Evolutionary conservation across 2,329 filamentous ascomycete genomes (phyloP).

Genomic region (Trichoderma koningii): DNA sequence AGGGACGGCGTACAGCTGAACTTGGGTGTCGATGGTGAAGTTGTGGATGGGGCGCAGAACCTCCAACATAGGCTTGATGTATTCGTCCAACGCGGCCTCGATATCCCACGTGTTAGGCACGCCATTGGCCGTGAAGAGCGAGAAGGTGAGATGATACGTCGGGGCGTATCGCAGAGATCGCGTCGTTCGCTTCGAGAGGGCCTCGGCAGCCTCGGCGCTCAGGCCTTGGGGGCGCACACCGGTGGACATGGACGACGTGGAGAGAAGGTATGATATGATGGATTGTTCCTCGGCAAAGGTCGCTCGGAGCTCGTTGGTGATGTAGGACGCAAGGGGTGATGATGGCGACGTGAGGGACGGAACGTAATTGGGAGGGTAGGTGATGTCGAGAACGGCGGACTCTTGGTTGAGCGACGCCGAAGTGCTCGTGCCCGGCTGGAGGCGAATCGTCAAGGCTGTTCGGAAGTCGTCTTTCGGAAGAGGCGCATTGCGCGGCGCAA

Average conservation of each 20-base stretch:
- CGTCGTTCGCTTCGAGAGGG: slow-evolving; percentile 70
- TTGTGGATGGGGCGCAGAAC: slow-evolving; percentile 83
- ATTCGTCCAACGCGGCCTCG: slow-evolving; percentile 74
- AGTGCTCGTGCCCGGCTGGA: slow-evolving; percentile 64
- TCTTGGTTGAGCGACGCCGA: slow-evolving; percentile 68
- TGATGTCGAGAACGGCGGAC: slow-evolving; percentile 71
- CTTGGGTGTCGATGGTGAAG: slow-evolving; percentile 94
- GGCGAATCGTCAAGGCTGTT: slow-evolving; percentile 68
- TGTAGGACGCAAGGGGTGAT: slow-evolving; percentile 73
- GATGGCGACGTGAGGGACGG: slow-evolving; percentile 68
- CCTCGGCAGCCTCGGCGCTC: slow-evolving; percentile 55
- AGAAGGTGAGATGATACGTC: slow-evolving; percentile 95
- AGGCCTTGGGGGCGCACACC: slow-evolving; percentile 50
- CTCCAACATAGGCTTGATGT: slow-evolving; percentile 78
- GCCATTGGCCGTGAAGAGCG: slow-evolving; percentile 80
- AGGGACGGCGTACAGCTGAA: slow-evolving; percentile 84
- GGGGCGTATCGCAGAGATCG: slow-evolving; percentile 88
- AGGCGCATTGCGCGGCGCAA: slow-evolving; percentile 39
- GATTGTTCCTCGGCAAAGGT: slow-evolving; percentile 88
- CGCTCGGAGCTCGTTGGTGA: slow-evolving; percentile 74
- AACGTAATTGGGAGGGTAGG: slow-evolving; percentile 70
- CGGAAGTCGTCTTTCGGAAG: slow-evolving; percentile 34
- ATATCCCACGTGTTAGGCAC: slow-evolving; percentile 89
- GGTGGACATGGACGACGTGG: slow-evolving; percentile 56
- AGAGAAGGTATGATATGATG: slow-evolving; percentile 75